Conservation (phyloP, 371 early-diverging fungal species). For the Apophysomyces sp. region DNA sequence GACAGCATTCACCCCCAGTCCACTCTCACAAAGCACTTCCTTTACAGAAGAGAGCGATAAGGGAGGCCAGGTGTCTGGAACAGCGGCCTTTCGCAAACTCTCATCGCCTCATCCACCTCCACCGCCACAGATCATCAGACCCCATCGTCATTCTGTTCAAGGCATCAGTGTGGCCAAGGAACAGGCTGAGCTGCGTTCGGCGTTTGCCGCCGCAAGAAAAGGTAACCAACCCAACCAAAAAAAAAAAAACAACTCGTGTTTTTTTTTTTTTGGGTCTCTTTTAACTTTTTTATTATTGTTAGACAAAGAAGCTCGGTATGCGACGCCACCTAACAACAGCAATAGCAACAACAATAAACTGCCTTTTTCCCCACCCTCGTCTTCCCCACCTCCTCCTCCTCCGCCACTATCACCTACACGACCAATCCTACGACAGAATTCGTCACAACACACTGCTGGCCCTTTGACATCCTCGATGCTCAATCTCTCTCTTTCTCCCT, state of each 20-base stretch:
- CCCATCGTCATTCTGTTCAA: conserved; percentile 48
- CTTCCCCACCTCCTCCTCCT: conserved; percentile 16
- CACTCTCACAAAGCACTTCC: conserved; percentile 21
- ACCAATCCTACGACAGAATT: conserved; percentile 19
- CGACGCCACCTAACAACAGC: conserved; percentile 19
- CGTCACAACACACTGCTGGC: conserved; percentile 7
- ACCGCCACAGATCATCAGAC: conserved; percentile 22
- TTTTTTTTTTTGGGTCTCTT: too few relatives aligned
- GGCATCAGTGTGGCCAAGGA: conserved; percentile 46
- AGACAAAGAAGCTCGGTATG: conserved; percentile 7
- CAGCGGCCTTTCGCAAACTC: conserved; percentile 19
- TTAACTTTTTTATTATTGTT: background rate
- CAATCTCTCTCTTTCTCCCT: conserved; percentile 40
- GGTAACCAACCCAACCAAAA: background rate
- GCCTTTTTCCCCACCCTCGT: conserved; percentile 22
- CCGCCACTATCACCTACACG: conserved; percentile 11
- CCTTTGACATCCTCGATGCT: conserved; percentile 38
- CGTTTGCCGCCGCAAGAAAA: conserved; percentile 12
- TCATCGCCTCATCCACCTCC: conserved; percentile 24
- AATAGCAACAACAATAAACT: conserved; percentile 9
- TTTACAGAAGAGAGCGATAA: conserved; percentile 9
- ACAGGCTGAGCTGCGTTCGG: conserved; percentile 32
- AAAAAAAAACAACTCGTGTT: background rate
- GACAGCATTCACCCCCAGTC: conserved; percentile 47
- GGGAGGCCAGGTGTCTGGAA: conserved; percentile 9